Evolutionary conservation across 495 filamentous ascomycete genomes (phyloP).

Genomic region (Penicillium lividum): DNA sequence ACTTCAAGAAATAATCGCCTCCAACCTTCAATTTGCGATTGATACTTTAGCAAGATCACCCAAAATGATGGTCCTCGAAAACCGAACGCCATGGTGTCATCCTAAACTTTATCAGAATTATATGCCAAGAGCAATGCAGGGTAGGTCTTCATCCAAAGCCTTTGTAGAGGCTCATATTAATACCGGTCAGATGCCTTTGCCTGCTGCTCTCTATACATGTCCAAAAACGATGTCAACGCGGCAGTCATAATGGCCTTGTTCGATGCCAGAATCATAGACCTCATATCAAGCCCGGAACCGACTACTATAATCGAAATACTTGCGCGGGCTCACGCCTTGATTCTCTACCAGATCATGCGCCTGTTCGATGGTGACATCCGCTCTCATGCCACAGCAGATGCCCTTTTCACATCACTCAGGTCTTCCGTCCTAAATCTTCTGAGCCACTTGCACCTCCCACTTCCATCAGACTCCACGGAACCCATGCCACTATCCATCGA

Average conservation of each 20-base stretch:
- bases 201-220: conserved; percentile 50
- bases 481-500: conserved; percentile 23
- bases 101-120: conserved; percentile 42
- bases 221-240: conserved; percentile 46
- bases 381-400: conserved; percentile 47
- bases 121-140: conserved; percentile 52
- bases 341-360: conserved; percentile 48
- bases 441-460: conserved; percentile 23
- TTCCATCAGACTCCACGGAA: conserved; percentile 3
- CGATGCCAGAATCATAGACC: conserved; percentile 36
- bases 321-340: conserved; percentile 36
- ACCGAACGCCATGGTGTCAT: conserved; percentile 52
- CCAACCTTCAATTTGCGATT: conserved; percentile 47
- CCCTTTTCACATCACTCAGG: conserved; percentile 43
- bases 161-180: conserved; percentile 1
- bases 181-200: conserved; percentile 44
- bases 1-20: conserved; percentile 27
- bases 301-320: conserved; percentile 26
- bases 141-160: conserved; percentile 22
- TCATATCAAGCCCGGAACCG: conserved; percentile 37
- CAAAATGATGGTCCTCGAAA: conserved; percentile 48
- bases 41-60: conserved; percentile 42
- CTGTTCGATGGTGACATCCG: conserved; percentile 60
- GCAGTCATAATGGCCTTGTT: conserved; percentile 45
- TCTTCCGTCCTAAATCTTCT: conserved; percentile 22